Percentiles rank a stretch among this genome's conserved stretches.
phyloP scores from a whole-genome alignment of 495 filamentous ascomycete genomes.

The Talaromyces liani region DNA sequence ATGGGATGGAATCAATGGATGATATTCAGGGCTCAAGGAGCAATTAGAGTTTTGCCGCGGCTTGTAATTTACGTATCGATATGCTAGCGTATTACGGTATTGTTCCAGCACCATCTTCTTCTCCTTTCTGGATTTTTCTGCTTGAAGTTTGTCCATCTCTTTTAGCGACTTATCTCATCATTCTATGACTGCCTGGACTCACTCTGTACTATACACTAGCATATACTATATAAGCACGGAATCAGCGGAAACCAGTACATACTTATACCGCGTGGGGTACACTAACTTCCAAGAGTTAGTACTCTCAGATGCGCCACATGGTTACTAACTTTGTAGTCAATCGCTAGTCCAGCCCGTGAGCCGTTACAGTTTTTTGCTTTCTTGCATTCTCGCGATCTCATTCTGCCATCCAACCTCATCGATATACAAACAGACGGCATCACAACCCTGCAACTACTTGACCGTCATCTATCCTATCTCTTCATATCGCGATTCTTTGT shows the following conservation, averaged over 20 bases:
- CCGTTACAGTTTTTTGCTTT: not conserved
- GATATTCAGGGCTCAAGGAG: not conserved
- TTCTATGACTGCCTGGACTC: not conserved
- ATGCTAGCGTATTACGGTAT: not conserved
- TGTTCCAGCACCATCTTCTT: not conserved
- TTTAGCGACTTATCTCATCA: too few species aligned
- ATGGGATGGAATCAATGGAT: not conserved
- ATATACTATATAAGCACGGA: not conserved
- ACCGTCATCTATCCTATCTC: not conserved
- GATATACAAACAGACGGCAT: too few species aligned
- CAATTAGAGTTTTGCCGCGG: not conserved
- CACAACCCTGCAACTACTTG: not conserved
- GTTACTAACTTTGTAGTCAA: not conserved
- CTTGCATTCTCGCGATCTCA: not conserved
- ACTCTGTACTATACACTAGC: too few species aligned
- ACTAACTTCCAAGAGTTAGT: not conserved
- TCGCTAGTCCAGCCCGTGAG: too few species aligned
- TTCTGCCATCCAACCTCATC: not conserved
- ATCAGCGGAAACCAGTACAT: not conserved
- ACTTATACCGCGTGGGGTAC: not conserved
- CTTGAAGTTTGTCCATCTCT: not conserved
- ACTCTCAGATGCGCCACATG: not conserved
- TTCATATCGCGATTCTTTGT: not conserved
- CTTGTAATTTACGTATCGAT: not conserved
- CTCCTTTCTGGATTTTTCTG: not conserved